Conservation (phyloP, 495 filamentous ascomycete genomes). For the Podospora conica region DNA sequence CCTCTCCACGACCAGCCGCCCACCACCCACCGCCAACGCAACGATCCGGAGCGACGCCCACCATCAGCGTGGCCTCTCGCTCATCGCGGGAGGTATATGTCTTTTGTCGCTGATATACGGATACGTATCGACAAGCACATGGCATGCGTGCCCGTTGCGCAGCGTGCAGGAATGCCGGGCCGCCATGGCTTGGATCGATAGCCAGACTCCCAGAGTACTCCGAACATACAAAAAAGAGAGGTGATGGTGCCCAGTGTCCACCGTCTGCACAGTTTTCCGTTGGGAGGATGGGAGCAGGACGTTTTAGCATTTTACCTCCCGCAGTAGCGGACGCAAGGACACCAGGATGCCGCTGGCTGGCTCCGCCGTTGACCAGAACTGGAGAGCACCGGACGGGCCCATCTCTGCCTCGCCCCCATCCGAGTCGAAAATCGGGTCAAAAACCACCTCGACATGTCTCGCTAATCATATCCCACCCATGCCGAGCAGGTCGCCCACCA, state of each 20-base stretch:
- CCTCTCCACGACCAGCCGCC: slow-evolving; percentile 4
- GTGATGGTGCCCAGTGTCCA: neutral
- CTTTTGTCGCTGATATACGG: neutral
- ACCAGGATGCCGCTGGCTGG: slow-evolving; percentile 10
- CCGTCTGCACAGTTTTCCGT: neutral
- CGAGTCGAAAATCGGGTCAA: slow-evolving; percentile 16
- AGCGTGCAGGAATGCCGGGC: neutral
- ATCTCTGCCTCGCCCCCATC: slow-evolving; percentile 2
- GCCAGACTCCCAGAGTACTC: too few relatives aligned
- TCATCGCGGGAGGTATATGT: neutral
- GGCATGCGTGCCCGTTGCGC: too few relatives aligned
- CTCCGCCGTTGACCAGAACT: slow-evolving; percentile 9
- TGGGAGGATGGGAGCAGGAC: neutral
- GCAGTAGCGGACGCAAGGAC: neutral
- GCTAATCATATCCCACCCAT: neutral
- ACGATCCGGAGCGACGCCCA: neutral
- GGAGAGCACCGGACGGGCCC: neutral
- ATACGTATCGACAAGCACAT: too few relatives aligned
- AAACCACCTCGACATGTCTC: neutral
- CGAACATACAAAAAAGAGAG: too few relatives aligned
- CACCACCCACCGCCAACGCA: neutral
- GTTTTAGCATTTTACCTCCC: slow-evolving; percentile 3
- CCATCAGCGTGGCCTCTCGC: neutral
- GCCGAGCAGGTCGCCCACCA: neutral
- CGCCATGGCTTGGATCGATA: neutral